Base-by-base conservation (phyloP, 2,329 filamentous ascomycete species). In the Venturia asperata region DNA sequence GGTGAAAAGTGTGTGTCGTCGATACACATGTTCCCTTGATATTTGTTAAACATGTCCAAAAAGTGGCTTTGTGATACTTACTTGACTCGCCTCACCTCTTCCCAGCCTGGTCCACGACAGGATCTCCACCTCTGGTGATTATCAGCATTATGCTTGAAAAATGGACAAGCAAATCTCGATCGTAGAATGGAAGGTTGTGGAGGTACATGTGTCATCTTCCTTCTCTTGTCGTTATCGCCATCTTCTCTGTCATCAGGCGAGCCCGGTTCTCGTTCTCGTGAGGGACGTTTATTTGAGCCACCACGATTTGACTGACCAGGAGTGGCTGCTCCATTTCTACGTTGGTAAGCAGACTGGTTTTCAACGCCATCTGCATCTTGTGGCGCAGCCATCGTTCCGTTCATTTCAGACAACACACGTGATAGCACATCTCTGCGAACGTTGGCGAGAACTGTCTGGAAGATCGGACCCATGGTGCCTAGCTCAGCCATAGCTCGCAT, bases 41-140 rank as follows among this genome's bases (percentile, higher is more conserved):
- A 13, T 7, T 19, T 27, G 34, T 30, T 52, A 27, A 41, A 19
- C 11, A 30, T 17, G 30, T 13, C 15, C 19, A 63, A n/a, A 39
- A n/a, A 37, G 24, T 41, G 34, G 43, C 27, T 61, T 13, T 34
- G 21, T 49, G 21, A 39, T 5, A 63, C 61, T 63, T 39, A 63
- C 61, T 64, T 64, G 17, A 64, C 63, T 21, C 63, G 47, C 43
- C 63, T 55, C 21, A 64, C 63, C 27, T 64, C 63, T 27, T 64
- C 63, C 63, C 63, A 64, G 1, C 63, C 63, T 24, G 63, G 63
- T 17, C 63, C 63, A 42, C 63, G 47, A 39, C 63, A 64, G 6
- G 63, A 64, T 64, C 63, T 47, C 63, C 63, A 64, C 6, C 63
- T 37, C 49, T 64, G 63, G 27, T 64, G 63, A 49, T 64, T 56